Evolutionary conservation across 768 basidiomycete species (phyloP).

Genomic region (Pluteus cervinus): DNA sequence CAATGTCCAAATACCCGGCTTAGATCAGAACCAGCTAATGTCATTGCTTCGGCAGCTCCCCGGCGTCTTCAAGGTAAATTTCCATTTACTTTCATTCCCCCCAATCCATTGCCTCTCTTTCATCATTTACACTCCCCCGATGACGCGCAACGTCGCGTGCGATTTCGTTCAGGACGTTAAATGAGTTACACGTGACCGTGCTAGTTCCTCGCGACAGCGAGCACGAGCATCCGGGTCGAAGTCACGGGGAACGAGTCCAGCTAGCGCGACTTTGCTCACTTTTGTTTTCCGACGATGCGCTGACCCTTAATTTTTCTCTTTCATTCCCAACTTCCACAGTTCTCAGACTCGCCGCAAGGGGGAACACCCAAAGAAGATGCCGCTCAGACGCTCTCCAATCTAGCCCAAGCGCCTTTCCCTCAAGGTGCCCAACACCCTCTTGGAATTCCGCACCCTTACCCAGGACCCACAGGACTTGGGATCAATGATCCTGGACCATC

Average conservation of each 20-base stretch:
- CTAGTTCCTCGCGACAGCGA: slow-evolving; percentile 23
- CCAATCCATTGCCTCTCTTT: slow-evolving; percentile 9
- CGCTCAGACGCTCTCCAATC: slow-evolving; percentile 50
- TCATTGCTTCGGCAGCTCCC: slow-evolving; percentile 52
- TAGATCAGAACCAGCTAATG: slow-evolving; percentile 55
- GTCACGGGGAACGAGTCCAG: slow-evolving; percentile 30
- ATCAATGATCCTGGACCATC: slow-evolving; percentile 69
- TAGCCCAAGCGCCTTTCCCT: slow-evolving; percentile 36
- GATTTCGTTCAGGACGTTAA: slow-evolving; percentile 3
- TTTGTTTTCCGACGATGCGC: background rate
- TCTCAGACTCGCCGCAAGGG: slow-evolving; percentile 40
- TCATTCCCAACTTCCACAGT: slow-evolving; percentile 20
- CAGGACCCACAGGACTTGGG: slow-evolving; percentile 30
- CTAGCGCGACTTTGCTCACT: slow-evolving; percentile 1
- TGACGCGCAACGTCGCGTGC: background rate
- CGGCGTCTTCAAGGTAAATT: slow-evolving; percentile 52
- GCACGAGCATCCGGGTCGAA: slow-evolving; percentile 26
- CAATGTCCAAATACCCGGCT: slow-evolving; percentile 20
- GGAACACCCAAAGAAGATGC: slow-evolving; percentile 57
- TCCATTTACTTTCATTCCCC: background rate
- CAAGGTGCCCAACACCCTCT: slow-evolving; percentile 23
- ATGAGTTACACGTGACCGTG: slow-evolving; percentile 27
- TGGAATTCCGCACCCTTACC: slow-evolving; percentile 24
- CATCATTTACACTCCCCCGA: slow-evolving; percentile 6
- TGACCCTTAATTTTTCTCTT: slow-evolving; percentile 1